Percentiles rank a stretch among this genome's conserved stretches.
Conservation (phyloP, 2,329 filamentous ascomycete genomes). For the Ophiostoma novo-ulmi region DNA sequence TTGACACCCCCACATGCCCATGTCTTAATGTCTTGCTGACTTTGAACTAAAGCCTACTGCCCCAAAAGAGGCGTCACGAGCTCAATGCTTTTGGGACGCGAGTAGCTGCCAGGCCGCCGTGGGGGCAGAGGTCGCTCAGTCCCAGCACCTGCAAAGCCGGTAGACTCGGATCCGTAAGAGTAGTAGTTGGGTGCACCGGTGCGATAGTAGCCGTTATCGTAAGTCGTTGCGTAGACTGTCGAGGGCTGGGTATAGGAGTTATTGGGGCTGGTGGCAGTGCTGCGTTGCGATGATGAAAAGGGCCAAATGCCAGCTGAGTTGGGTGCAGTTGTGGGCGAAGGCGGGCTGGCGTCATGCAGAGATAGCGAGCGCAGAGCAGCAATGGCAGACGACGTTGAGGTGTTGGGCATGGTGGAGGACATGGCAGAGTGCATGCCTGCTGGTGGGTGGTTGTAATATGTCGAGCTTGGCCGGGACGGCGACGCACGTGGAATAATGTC, state of each 20-base stretch:
- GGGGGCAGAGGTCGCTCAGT: constrained; percentile 54
- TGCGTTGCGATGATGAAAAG: constrained; percentile 42
- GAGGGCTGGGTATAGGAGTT: constrained; percentile 42
- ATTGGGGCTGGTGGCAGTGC: constrained; percentile 48
- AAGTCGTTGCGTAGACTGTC: constrained; percentile 49
- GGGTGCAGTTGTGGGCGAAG: constrained; percentile 43
- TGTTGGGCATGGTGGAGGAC: constrained; percentile 39
- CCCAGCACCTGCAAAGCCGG: constrained; percentile 29
- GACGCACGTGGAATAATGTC: constrained; percentile 61
- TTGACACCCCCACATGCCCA: constrained; percentile 9
- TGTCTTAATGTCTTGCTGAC: neutral
- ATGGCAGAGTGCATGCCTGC: constrained; percentile 36
- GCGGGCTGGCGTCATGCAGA: constrained; percentile 51
- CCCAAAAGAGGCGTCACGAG: constrained; percentile 56
- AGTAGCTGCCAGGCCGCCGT: constrained; percentile 41
- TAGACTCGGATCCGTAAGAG: constrained; percentile 32
- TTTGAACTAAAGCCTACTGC: constrained; percentile 34
- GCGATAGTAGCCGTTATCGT: constrained; percentile 43
- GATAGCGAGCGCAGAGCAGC: constrained; percentile 53
- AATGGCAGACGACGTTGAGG: constrained; percentile 45
- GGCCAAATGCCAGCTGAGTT: constrained; percentile 47
- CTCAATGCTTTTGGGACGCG: constrained; percentile 58
- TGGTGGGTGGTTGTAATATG: constrained; percentile 51
- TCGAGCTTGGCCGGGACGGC: constrained; percentile 55
- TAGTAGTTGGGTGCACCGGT: constrained; percentile 40